Conservation (phyloP, 2,329 filamentous ascomycete genomes). For the Ophiosphaerella herpotricha region DNA sequence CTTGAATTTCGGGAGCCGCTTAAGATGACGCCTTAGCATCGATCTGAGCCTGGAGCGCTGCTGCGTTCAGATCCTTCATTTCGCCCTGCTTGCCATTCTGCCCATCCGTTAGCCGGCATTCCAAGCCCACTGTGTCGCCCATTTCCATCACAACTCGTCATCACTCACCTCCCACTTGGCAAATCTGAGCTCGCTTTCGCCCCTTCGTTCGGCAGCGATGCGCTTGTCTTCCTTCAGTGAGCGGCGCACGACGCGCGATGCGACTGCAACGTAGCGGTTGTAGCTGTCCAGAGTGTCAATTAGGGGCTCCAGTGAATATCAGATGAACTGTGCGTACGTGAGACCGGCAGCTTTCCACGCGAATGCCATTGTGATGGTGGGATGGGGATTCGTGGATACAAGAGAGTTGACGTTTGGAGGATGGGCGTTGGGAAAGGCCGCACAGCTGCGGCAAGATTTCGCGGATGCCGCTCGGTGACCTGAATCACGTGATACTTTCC, state of each 20-base stretch:
- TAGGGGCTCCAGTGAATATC: slow-evolving; percentile 20
- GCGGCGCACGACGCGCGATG: slow-evolving; percentile 91
- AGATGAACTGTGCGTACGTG: slow-evolving; percentile 67
- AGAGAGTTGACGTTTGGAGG: slow-evolving; percentile 28
- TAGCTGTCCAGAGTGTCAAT: slow-evolving; percentile 67
- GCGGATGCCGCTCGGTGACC: slow-evolving; percentile 32
- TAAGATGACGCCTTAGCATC: slow-evolving; percentile 53
- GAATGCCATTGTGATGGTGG: slow-evolving; percentile 79
- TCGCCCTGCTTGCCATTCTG: slow-evolving; percentile 98
- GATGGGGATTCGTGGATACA: slow-evolving; percentile 30
- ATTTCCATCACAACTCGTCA: slow-evolving; percentile 24
- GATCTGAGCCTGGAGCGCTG: slow-evolving; percentile 54
- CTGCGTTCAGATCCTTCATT: slow-evolving; percentile 68
- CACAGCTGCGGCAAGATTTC: slow-evolving; percentile 32
- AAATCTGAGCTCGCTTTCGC: slow-evolving; percentile 86
- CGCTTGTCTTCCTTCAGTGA: slow-evolving; percentile 96
- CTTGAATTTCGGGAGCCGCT: slow-evolving; percentile 2
- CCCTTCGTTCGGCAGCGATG: slow-evolving; percentile 83
- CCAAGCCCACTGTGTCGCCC: background rate
- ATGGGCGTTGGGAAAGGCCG: slow-evolving; percentile 30
- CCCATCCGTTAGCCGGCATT: slow-evolving; percentile 28
- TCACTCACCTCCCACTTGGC: slow-evolving; percentile 91
- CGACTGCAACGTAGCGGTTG: slow-evolving; percentile 98
- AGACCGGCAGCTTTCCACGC: slow-evolving; percentile 98
- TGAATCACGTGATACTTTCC: slow-evolving; percentile 26